Base-by-base conservation (phyloP, 306 rosid species). In the Corylus avellana region DNA sequence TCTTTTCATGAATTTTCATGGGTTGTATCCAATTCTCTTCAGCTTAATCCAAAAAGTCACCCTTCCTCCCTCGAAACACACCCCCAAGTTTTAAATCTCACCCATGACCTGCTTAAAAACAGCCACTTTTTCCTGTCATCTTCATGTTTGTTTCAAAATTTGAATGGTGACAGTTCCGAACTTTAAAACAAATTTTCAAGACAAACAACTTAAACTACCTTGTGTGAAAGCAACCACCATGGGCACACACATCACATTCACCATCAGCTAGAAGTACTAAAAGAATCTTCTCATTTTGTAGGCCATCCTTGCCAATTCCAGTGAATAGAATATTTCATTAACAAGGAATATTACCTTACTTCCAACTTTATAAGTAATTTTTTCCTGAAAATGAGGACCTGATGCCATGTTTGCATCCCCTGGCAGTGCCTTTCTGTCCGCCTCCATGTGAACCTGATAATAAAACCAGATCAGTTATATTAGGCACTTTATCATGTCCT, bases 391-490 rank as follows among this genome's bases (percentile, higher is more conserved):
- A 81, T 75, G 90, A 66, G 91, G 87, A 74, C 81, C 58, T 14
- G 87, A 72, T 69, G 67, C 83, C 57, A 82, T 77, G 84, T 84
- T 88, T 79, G 87, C 58, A 22, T 91, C 97, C 73, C 85, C 91
- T 16, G 91, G 73, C 89, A 85, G 84, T 20, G 91, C 92, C 87
- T 93, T 91, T 85, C 94, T 89, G 71, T 93, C 98, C 70, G 88
- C 90, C 78, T 95, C 99, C 94, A 95, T 95, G 86, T 95, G 98
- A 81, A 95, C 99, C 99, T 95, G 86, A 83, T 57, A 53, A 67
- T 54, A 58, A 82, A 75, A 79, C 75, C 46, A 56, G n/a, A 68
- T 12, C 57, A 77, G 76, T 70, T 12, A 73, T 66, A 74, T 85
- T 69, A 85, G 75, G 68, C 83, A 76, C 64, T 74, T 76, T 22